A percentile compares a stretch with the other conserved stretches of the same genome.
Conservation (phyloP, 768 basidiomycete species). For the Gyrodon lividus region DNA sequence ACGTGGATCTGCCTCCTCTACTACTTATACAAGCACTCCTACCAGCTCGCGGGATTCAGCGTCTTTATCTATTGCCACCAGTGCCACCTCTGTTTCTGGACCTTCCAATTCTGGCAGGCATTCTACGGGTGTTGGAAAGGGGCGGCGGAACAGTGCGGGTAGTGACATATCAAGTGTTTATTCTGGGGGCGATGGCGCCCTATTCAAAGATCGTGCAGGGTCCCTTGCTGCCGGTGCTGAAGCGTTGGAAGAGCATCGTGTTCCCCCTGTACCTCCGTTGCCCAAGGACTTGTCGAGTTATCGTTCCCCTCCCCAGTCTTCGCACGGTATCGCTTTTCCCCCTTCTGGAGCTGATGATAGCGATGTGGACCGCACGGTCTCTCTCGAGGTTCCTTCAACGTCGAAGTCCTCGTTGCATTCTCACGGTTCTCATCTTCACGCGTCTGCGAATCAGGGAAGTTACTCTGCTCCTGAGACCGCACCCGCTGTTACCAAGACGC, state of each 20-base stretch:
- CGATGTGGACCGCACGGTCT: conserved; percentile 47
- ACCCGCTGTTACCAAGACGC: conserved; percentile 62
- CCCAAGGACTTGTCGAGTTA: conserved; percentile 86
- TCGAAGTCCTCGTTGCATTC: conserved; percentile 26
- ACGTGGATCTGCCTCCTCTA: conserved; percentile 86
- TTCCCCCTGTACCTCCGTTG: conserved; percentile 92
- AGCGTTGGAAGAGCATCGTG: conserved; percentile 55
- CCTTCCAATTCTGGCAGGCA: conserved; percentile 66
- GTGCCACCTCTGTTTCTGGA: conserved; percentile 68
- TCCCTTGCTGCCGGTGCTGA: conserved; percentile 61
- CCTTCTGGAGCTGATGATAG: conserved; percentile 43
- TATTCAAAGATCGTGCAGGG: conserved; percentile 67
- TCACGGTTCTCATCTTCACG: conserved; percentile 38
- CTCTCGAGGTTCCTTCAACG: conserved; percentile 49
- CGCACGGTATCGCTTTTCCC: conserved; percentile 54
- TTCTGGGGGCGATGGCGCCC: conserved; percentile 57
- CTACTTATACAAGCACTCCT: conserved; percentile 78
- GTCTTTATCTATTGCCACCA: conserved; percentile 75
- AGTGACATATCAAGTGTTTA: conserved; percentile 81
- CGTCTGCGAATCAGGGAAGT: conserved; percentile 38
- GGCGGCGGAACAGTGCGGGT: conserved; percentile 77
- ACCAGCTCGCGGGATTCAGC: conserved; percentile 88
- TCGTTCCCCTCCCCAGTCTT: conserved; percentile 64
- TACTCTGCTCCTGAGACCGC: conserved; percentile 41
- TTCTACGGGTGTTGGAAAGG: conserved; percentile 57